phyloP scores from a whole-genome alignment of 2,329 filamentous ascomycete species.

The Teratosphaeria nubilosa region DNA sequence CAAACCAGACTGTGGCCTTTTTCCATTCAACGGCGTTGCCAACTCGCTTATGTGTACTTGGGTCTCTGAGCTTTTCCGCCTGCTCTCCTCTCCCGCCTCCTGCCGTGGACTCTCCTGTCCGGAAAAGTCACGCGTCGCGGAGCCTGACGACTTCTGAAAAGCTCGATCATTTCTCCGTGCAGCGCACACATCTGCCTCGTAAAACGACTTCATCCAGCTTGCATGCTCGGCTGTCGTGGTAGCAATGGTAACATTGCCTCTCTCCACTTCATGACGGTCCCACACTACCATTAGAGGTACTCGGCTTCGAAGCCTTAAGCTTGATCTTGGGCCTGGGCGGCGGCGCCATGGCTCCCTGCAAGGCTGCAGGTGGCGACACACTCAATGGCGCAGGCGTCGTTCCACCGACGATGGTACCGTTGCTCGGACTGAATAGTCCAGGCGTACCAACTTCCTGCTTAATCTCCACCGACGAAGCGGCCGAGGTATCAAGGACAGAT shows the following conservation, averaged over 20 bases:
- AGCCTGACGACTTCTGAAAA: too few species aligned
- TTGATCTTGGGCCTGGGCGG: slow-evolving; percentile 10
- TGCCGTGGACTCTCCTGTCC: too few species aligned
- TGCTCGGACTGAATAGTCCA: background rate
- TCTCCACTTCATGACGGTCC: background rate
- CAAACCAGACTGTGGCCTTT: too few species aligned
- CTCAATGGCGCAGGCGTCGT: background rate
- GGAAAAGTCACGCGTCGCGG: too few species aligned
- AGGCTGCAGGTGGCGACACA: slow-evolving; percentile 3
- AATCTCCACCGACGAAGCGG: background rate
- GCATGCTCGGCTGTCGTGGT: background rate
- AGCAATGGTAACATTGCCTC: background rate
- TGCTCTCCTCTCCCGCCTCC: too few species aligned
- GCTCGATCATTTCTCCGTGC: too few species aligned
- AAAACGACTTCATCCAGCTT: background rate
- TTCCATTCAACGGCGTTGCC: too few species aligned
- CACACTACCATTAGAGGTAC: background rate
- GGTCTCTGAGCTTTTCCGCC: too few species aligned
- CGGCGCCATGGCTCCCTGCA: slow-evolving; percentile 2
- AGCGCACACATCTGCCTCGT: too few species aligned
- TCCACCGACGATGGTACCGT: background rate
- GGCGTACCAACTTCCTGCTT: slow-evolving; percentile 3
- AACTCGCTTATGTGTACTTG: too few species aligned
- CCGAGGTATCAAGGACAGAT: slow-evolving; percentile 1
- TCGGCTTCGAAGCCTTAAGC: slow-evolving; percentile 4